These are phyloP conservation scores for Peronospora destructor DNA, from an alignment of 352 stramenopile species.

Conservation along the genomic window DNA sequence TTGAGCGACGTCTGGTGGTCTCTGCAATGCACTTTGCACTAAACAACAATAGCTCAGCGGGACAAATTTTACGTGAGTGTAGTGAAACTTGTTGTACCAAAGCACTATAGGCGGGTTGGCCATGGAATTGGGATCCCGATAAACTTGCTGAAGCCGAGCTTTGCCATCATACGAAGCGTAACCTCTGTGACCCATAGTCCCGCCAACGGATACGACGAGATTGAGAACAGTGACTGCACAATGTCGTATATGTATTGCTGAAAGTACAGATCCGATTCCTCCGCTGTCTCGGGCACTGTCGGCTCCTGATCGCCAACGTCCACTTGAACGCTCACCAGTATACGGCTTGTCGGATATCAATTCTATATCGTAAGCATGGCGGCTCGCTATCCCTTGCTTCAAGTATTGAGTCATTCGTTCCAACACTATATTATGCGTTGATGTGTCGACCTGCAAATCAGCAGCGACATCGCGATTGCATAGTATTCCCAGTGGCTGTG, in stretches of 20 bases:
- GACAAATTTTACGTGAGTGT: constrained; percentile 11
- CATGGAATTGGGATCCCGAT: neutral
- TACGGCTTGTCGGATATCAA: constrained; percentile 20
- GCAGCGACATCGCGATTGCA: constrained; percentile 12
- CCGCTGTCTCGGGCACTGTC: constrained; percentile 1
- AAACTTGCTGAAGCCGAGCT: constrained; percentile 8
- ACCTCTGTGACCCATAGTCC: constrained; percentile 11
- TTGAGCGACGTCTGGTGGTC: neutral
- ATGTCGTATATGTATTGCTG: constrained; percentile 9
- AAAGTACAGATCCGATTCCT: constrained; percentile 10
- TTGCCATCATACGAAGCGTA: constrained; percentile 20
- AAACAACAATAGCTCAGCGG: neutral
- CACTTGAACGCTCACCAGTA: constrained; percentile 12
- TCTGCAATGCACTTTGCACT: neutral
- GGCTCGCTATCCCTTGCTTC: constrained; percentile 13
- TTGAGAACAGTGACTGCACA: constrained; percentile 4
- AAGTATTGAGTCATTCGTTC: constrained; percentile 6
- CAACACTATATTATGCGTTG: constrained; percentile 1
- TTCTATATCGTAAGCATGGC: constrained; percentile 13
- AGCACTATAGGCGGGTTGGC: constrained; percentile 8
- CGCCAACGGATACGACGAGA: constrained; percentile 1
- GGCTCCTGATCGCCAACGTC: constrained; percentile 6
- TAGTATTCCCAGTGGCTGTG: too few relatives aligned
- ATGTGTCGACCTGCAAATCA: constrained; percentile 8
- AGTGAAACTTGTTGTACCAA: constrained; percentile 12